phyloP scores from a whole-genome alignment of 805 yeast species.

The Candida ipomoeae region DNA sequence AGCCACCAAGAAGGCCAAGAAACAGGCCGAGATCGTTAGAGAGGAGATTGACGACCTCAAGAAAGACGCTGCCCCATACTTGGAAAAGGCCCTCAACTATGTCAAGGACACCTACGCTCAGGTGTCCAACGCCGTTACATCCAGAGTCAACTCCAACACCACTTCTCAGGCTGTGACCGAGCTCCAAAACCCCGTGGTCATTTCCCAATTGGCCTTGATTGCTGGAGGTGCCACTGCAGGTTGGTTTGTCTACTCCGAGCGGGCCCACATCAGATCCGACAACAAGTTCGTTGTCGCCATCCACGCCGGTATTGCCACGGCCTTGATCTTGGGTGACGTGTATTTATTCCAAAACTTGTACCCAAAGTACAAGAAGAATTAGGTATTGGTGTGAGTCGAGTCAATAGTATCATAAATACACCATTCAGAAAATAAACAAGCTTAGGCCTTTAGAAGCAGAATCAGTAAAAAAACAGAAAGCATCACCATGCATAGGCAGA shows the following conservation, averaged over 20 bases:
- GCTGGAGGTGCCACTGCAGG: constrained; percentile 46
- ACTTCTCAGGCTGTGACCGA: constrained; percentile 30
- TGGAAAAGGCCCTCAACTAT: constrained; percentile 17
- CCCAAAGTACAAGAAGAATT: constrained; percentile 47
- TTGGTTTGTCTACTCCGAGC: constrained; percentile 47
- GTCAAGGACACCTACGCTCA: constrained; percentile 20
- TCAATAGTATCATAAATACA: not conserved
- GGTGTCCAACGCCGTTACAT: constrained; percentile 12
- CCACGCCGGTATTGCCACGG: constrained; percentile 51
- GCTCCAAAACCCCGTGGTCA: constrained; percentile 60
- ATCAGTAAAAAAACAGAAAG: too few species aligned
- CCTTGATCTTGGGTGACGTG: constrained; percentile 52
- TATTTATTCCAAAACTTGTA: constrained; percentile 51
- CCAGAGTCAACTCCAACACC: constrained; percentile 12
- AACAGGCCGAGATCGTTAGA: constrained; percentile 20
- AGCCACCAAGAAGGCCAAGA: constrained; percentile 18
- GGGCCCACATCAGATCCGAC: constrained; percentile 43
- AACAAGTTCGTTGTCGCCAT: constrained; percentile 40
- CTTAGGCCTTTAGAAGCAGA: too few species aligned
- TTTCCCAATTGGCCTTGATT: constrained; percentile 49
- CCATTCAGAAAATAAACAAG: not conserved
- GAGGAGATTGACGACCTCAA: constrained; percentile 18
- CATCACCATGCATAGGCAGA: too few species aligned
- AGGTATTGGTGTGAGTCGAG: constrained; percentile 1
- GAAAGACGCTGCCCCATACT: constrained; percentile 23